These are phyloP conservation scores for Fusarium hainanense DNA, from an alignment of 2,329 filamentous ascomycete species.

Conservation along the genomic window DNA sequence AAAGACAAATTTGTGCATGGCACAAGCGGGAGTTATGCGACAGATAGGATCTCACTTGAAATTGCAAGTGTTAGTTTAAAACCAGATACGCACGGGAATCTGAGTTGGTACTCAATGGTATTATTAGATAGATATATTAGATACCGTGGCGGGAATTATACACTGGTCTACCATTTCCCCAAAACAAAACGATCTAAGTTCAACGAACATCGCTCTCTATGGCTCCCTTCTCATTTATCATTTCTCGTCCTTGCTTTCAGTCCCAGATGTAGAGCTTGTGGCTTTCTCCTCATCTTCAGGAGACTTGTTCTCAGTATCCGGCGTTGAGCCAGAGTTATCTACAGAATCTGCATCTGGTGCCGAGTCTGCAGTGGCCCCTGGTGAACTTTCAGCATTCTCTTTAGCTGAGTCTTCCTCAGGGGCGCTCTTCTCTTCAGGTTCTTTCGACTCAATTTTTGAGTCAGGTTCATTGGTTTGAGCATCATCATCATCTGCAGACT, in stretches of 20 bases:
- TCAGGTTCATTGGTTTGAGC: slow-evolving; percentile 7
- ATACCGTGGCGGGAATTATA: slow-evolving; percentile 1
- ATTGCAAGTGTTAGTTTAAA: neutral
- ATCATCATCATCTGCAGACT: slow-evolving; percentile 15
- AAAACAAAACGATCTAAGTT: neutral
- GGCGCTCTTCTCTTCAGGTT: slow-evolving; percentile 34
- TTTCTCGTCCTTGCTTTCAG: slow-evolving; percentile 23
- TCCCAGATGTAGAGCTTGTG: slow-evolving; percentile 4
- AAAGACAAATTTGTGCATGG: neutral
- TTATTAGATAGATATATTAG: slow-evolving; percentile 19
- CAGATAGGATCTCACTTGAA: neutral
- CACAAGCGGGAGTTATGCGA: slow-evolving; percentile 1
- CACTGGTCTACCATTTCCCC: neutral
- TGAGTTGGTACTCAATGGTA: slow-evolving; percentile 7
- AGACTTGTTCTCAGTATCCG: slow-evolving; percentile 11
- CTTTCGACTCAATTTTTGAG: slow-evolving; percentile 27
- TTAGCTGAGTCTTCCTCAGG: slow-evolving; percentile 10
- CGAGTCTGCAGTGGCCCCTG: slow-evolving; percentile 10
- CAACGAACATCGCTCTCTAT: neutral
- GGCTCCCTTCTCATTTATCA: slow-evolving; percentile 14
- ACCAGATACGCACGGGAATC: neutral
- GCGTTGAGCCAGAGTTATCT: slow-evolving; percentile 1
- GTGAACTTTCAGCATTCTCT: slow-evolving; percentile 2
- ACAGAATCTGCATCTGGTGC: neutral
- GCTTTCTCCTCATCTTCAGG: slow-evolving; percentile 19